Percentiles rank a stretch among this genome's conserved stretches.
These are phyloP conservation scores for Pleurostoma richardsiae DNA, from an alignment of 2,329 filamentous ascomycete genomes.

Conservation along the genomic window DNA sequence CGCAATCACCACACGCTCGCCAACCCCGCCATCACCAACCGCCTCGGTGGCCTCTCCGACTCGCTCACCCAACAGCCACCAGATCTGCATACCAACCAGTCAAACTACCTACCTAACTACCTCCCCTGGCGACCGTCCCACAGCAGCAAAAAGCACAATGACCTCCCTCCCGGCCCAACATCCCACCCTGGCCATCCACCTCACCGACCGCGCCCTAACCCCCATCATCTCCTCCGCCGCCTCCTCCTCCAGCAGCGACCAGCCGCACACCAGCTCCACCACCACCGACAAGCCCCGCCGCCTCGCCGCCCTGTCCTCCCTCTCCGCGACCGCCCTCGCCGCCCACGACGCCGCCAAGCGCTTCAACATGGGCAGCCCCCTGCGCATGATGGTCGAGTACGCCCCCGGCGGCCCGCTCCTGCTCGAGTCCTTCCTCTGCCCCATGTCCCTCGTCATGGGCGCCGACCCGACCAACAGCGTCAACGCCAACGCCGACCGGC, in stretches of 20 bases:
- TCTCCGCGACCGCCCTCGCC: slow-evolving; percentile 47
- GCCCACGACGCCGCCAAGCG: slow-evolving; percentile 48
- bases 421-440: slow-evolving; percentile 16
- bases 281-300: slow-evolving; percentile 12
- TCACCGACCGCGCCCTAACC: slow-evolving; percentile 51
- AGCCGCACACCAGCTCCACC: slow-evolving; percentile 20
- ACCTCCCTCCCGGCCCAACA: slow-evolving; percentile 41
- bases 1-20: too few species aligned
- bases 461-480: neutral
- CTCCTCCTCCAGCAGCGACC: slow-evolving; percentile 21
- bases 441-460: slow-evolving; percentile 8
- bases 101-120: too few species aligned
- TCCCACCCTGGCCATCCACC: slow-evolving; percentile 48
- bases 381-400: slow-evolving; percentile 56
- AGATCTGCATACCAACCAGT: too few species aligned
- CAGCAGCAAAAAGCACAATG: slow-evolving; percentile 19
- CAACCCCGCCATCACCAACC: too few species aligned
- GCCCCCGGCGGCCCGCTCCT: slow-evolving; percentile 34
- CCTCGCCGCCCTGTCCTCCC: slow-evolving; percentile 42
- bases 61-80: too few species aligned
- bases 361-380: slow-evolving; percentile 46
- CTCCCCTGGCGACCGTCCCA: neutral
- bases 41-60: too few species aligned
- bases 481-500: slow-evolving; percentile 3
- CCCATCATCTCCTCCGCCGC: slow-evolving; percentile 50